phyloP scores from a whole-genome alignment of 768 basidiomycete genomes.

The Tephrocybe sp. region DNA sequence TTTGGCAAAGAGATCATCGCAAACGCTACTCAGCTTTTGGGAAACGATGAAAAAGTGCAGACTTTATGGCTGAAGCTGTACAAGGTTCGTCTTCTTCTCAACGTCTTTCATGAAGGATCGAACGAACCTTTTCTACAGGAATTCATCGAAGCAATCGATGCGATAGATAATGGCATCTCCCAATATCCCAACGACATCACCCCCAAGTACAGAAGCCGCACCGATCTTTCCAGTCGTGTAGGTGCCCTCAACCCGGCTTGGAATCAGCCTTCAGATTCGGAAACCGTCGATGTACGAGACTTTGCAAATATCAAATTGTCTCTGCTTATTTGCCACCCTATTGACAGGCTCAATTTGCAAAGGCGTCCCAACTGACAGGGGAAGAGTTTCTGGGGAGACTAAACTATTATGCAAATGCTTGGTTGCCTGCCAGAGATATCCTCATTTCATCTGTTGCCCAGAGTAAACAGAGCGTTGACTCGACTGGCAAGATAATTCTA shows the following conservation, averaged over 20 bases:
- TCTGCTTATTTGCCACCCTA: slow-evolving; percentile 2
- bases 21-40: slow-evolving; percentile 45
- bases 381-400: slow-evolving; percentile 79
- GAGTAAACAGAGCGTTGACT: slow-evolving; percentile 57
- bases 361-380: slow-evolving; percentile 81
- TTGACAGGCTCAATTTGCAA: slow-evolving; percentile 72
- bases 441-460: slow-evolving; percentile 57
- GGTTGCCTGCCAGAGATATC: slow-evolving; percentile 88
- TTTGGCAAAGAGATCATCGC: slow-evolving; percentile 87
- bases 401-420: slow-evolving; percentile 81
- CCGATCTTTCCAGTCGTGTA: slow-evolving; percentile 85
- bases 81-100: slow-evolving; percentile 49
- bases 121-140: slow-evolving; percentile 44
- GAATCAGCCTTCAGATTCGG: slow-evolving; percentile 76
- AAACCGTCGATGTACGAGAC: slow-evolving; percentile 68
- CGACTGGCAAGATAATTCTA: slow-evolving; percentile 73
- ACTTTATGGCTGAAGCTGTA: slow-evolving; percentile 89
- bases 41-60: slow-evolving; percentile 62
- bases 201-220: slow-evolving; percentile 71
- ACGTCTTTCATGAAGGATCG: background rate
- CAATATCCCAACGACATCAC: slow-evolving; percentile 69
- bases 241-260: slow-evolving; percentile 85
- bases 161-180: slow-evolving; percentile 90
- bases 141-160: slow-evolving; percentile 93
- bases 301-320: slow-evolving; percentile 10